phyloP scores from a whole-genome alignment of 805 yeast species.

The Yarrowia sp. region DNA sequence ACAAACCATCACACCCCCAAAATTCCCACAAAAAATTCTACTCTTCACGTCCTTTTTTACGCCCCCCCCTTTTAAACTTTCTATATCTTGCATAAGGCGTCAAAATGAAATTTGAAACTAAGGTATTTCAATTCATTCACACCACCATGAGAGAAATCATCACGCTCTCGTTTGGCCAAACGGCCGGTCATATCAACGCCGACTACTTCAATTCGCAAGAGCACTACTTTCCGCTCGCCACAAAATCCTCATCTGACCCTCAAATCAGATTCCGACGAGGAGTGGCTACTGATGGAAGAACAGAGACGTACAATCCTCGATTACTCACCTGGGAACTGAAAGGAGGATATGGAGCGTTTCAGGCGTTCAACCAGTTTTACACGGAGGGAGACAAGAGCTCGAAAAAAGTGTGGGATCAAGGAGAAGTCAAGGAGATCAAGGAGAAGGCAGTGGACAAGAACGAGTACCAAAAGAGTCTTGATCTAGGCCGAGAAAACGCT shows the following conservation, averaged over 20 bases:
- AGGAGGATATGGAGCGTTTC: slow-evolving; percentile 71
- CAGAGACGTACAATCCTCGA: slow-evolving; percentile 74
- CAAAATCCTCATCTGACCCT: slow-evolving; percentile 44
- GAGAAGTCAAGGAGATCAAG: slow-evolving; percentile 33
- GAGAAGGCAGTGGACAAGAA: slow-evolving; percentile 47
- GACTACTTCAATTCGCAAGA: slow-evolving; percentile 84
- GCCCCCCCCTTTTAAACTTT: neutral
- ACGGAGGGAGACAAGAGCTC: slow-evolving; percentile 27
- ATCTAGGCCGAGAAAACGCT: slow-evolving; percentile 41
- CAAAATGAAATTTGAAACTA: neutral
- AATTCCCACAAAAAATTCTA: no score
- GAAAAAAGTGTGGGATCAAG: slow-evolving; percentile 30
- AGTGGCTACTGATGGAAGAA: slow-evolving; percentile 42
- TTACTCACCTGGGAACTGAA: slow-evolving; percentile 75
- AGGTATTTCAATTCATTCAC: neutral
- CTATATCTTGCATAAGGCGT: neutral
- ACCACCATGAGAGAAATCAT: slow-evolving; percentile 67
- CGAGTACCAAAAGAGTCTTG: slow-evolving; percentile 64
- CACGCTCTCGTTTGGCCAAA: slow-evolving; percentile 69
- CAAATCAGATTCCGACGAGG: slow-evolving; percentile 49
- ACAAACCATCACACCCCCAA: no score
- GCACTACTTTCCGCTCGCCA: slow-evolving; percentile 53
- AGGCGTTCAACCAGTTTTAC: slow-evolving; percentile 32
- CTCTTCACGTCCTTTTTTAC: no score
- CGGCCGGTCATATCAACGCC: slow-evolving; percentile 70